phyloP scores from a whole-genome alignment of 257 asterid species.

The Capsicum rhomboideum region DNA sequence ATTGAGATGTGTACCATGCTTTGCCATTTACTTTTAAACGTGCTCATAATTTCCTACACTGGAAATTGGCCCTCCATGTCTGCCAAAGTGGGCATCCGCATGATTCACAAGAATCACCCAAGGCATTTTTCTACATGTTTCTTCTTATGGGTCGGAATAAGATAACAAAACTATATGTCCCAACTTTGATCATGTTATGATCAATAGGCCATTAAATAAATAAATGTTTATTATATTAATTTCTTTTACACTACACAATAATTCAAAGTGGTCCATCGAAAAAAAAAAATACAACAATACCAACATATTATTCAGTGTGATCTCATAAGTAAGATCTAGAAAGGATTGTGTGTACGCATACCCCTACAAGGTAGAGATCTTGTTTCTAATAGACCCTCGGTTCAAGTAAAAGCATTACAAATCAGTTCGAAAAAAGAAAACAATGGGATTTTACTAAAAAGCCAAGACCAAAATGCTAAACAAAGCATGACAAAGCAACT shows the following conservation, averaged over 20 bases:
- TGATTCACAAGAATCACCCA: not conserved
- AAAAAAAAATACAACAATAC: too few relatives aligned
- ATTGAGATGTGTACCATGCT: not conserved
- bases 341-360: too few relatives aligned
- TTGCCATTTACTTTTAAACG: not conserved
- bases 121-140: not conserved
- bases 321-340: too few relatives aligned
- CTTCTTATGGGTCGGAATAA: not conserved
- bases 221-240: not conserved
- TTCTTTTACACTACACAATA: not conserved
- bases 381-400: too few relatives aligned
- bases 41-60: not conserved
- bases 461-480: too few relatives aligned
- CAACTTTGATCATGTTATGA: not conserved
- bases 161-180: not conserved
- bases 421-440: too few relatives aligned
- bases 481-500: too few relatives aligned
- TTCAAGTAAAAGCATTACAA: too few relatives aligned
- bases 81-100: not conserved
- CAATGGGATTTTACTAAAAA: too few relatives aligned
- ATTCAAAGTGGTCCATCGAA: not conserved
- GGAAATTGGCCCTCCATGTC: not conserved
- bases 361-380: too few relatives aligned
- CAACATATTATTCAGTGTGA: too few relatives aligned
- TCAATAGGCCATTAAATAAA: not conserved